phyloP scores from a whole-genome alignment of 805 yeast species.

The Yarrowia hollandica region DNA sequence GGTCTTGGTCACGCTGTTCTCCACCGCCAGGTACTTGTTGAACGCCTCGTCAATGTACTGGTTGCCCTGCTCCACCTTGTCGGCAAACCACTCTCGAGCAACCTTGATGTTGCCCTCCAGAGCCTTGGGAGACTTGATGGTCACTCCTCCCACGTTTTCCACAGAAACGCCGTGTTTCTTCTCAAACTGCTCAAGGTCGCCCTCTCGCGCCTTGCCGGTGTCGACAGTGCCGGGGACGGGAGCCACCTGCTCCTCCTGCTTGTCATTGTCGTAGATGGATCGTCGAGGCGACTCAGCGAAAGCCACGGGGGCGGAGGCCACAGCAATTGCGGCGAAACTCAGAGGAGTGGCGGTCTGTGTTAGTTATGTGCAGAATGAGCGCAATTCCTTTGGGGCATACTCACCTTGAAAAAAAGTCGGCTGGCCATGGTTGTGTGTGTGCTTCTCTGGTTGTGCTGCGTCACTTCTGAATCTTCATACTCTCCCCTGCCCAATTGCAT shows the following conservation, averaged over 20 bases:
- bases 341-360: conserved; percentile 22
- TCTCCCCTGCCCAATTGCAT: conserved; percentile 27
- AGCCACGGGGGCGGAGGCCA: conserved; percentile 25
- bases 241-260: conserved; percentile 31
- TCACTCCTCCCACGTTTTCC: conserved; percentile 54
- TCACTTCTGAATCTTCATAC: not conserved
- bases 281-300: conserved; percentile 28
- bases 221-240: conserved; percentile 39
- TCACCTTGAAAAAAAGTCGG: conserved; percentile 28
- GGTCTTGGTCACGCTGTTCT: conserved; percentile 62
- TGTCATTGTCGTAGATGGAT: conserved; percentile 40
- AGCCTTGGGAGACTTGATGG: conserved; percentile 53
- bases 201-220: conserved; percentile 31
- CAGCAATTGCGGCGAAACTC: conserved; percentile 17
- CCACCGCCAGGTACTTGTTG: conserved; percentile 55
- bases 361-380: too few relatives aligned
- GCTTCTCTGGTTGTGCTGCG: not conserved
- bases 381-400: too few relatives aligned
- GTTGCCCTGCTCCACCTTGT: conserved; percentile 43
- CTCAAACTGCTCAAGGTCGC: conserved; percentile 30
- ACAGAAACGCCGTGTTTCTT: conserved; percentile 32
- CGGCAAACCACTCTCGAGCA: conserved; percentile 49
- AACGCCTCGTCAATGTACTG: conserved; percentile 50
- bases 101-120: conserved; percentile 52
- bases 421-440: conserved; percentile 16